These are phyloP conservation scores for Saccharomyces pastorianus DNA, from an alignment of 1,139 yeast species.

Conservation along the genomic window DNA sequence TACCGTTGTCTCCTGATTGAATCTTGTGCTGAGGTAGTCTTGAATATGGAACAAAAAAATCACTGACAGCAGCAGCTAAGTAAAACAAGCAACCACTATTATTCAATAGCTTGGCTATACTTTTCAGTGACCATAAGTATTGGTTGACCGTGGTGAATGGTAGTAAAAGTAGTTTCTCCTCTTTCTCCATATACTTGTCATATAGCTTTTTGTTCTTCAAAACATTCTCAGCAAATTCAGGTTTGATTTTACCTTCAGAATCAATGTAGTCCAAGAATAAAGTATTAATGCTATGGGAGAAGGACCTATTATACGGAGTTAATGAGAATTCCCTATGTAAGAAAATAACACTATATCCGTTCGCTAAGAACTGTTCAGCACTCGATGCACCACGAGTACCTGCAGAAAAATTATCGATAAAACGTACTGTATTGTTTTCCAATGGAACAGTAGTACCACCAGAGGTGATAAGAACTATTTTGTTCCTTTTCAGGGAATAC, in stretches of 20 bases:
- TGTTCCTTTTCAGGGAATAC: constrained; percentile 39
- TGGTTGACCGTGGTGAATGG: constrained; percentile 96
- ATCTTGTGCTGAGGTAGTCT: constrained; percentile 88
- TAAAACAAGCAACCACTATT: constrained; percentile 63
- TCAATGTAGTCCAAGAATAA: constrained; percentile 77
- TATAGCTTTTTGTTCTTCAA: constrained; percentile 59
- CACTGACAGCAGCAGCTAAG: constrained; percentile 96
- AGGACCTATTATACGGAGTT: constrained; percentile 84
- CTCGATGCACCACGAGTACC: constrained; percentile 97
- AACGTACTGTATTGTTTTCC: constrained; percentile 91
- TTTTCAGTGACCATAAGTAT: constrained; percentile 72
- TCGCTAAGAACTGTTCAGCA: constrained; percentile 80
- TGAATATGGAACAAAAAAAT: constrained; percentile 82
- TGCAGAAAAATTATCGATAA: constrained; percentile 93
- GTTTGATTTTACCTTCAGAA: constrained; percentile 48
- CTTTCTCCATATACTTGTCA: constrained; percentile 40
- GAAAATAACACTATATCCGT: constrained; percentile 86
- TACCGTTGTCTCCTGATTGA: constrained; percentile 57
- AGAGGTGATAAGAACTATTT: constrained; percentile 75
- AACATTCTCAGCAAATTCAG: constrained; percentile 56
- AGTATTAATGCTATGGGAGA: constrained; percentile 66
- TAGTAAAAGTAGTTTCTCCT: constrained; percentile 44
- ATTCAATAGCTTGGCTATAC: constrained; percentile 55
- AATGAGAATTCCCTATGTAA: constrained; percentile 86
- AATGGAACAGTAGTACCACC: constrained; percentile 99